Conservation (phyloP, 78 protist species). For the Bigelowiella natans region DNA sequence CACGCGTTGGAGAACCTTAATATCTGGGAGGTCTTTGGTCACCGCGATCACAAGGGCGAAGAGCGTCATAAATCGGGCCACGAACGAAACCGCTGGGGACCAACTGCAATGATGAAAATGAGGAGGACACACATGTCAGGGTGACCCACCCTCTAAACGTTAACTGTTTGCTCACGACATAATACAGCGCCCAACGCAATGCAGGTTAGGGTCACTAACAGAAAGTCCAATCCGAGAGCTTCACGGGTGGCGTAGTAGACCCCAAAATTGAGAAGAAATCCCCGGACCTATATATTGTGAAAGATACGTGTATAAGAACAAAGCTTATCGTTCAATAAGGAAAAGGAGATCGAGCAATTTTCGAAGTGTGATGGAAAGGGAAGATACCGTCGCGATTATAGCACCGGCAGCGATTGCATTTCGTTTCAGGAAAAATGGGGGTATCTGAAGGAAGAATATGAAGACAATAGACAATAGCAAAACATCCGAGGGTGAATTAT, state of each 20-base stretch:
- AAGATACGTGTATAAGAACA: background rate
- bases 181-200: too few species aligned
- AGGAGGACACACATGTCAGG: too few species aligned
- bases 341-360: too few species aligned
- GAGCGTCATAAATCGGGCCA: conserved; percentile 22
- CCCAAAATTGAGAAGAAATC: conserved; percentile 26
- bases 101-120: too few species aligned
- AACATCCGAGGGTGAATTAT: too few species aligned
- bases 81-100: conserved; percentile 5
- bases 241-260: conserved; percentile 25
- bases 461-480: too few species aligned
- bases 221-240: conserved; percentile 2
- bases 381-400: background rate
- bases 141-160: too few species aligned
- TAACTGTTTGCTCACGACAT: too few species aligned
- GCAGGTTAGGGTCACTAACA: too few species aligned
- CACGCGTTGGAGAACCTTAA: background rate
- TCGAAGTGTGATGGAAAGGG: too few species aligned
- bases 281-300: conserved; percentile 1
- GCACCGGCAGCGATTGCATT: conserved; percentile 13
- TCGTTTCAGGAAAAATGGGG: background rate
- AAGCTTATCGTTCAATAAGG: too few species aligned
- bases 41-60: conserved; percentile 16
- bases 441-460: too few species aligned
- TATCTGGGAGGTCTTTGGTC: conserved; percentile 27